Conservation (phyloP, 495 filamentous ascomycete species). For the Jackrogersella multiformis region DNA sequence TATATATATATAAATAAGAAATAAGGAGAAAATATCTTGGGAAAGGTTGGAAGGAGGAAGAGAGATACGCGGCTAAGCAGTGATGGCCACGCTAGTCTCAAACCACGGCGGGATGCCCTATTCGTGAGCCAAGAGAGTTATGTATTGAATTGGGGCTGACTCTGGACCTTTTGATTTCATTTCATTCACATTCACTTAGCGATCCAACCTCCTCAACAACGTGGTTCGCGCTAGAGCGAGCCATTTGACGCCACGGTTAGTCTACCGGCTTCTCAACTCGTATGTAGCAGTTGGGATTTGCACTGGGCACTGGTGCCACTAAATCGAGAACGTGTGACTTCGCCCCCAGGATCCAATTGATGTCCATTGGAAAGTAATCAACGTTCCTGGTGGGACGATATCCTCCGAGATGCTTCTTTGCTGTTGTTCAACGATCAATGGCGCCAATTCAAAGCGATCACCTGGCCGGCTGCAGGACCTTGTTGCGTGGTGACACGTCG, state of each 20-base stretch:
- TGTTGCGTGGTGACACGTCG: conserved; percentile 37
- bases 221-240: conserved; percentile 38
- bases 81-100: conserved; percentile 19
- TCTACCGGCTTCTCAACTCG: conserved; percentile 20
- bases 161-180: conserved; percentile 18
- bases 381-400: conserved; percentile 25
- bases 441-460: conserved; percentile 25
- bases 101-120: conserved; percentile 20
- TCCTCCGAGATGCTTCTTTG: conserved; percentile 25
- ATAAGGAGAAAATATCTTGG: neutral
- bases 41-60: neutral
- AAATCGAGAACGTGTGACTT: conserved; percentile 19
- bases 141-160: conserved; percentile 32
- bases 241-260: conserved; percentile 33
- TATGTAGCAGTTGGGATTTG: conserved; percentile 19
- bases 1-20: conserved; percentile 1
- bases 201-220: conserved; percentile 28
- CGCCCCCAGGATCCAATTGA: conserved; percentile 9
- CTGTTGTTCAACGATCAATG: conserved; percentile 15
- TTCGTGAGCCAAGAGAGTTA: conserved; percentile 32
- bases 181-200: conserved; percentile 26
- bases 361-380: conserved; percentile 23
- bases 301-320: conserved; percentile 16
- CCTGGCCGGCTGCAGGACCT: conserved; percentile 31
- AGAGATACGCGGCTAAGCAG: conserved; percentile 1